phyloP scores from a whole-genome alignment of 805 yeast genomes.

The Lachancea mirantina region DNA sequence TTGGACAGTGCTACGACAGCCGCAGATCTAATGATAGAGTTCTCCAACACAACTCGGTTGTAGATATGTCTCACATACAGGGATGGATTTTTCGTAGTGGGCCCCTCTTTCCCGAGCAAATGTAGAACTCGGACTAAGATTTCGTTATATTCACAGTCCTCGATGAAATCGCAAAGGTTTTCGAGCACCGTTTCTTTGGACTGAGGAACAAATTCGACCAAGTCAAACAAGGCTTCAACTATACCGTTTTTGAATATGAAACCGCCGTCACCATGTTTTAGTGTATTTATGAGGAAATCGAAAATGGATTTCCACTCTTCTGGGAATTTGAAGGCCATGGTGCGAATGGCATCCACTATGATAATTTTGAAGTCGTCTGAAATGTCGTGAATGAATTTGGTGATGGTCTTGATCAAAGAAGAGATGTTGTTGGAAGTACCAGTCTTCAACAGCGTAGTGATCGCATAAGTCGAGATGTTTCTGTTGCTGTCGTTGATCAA shows the following conservation, averaged over 20 bases:
- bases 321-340: constrained; percentile 89
- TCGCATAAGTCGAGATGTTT: constrained; percentile 92
- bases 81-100: constrained; percentile 76
- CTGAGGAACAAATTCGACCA: constrained; percentile 78
- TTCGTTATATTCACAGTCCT: constrained; percentile 95
- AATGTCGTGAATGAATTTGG: constrained; percentile 85
- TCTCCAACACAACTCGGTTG: constrained; percentile 93
- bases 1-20: constrained; percentile 90
- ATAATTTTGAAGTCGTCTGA: constrained; percentile 93
- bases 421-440: constrained; percentile 89
- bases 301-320: constrained; percentile 79
- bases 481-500: constrained; percentile 84
- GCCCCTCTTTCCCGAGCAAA: constrained; percentile 91
- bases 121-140: constrained; percentile 89
- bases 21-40: constrained; percentile 90
- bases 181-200: constrained; percentile 79
- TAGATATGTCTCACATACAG: constrained; percentile 91
- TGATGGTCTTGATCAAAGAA: constrained; percentile 77
- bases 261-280: constrained; percentile 84
- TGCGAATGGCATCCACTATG: constrained; percentile 90
- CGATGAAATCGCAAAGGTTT: constrained; percentile 91
- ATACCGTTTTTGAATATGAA: constrained; percentile 76
- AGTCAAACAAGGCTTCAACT: constrained; percentile 87
- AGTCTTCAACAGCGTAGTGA: constrained; percentile 90
- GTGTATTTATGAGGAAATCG: constrained; percentile 69